These are phyloP conservation scores for Capsicum pubescens DNA, from an alignment of 257 asterid genomes.

Conservation along the genomic window DNA sequence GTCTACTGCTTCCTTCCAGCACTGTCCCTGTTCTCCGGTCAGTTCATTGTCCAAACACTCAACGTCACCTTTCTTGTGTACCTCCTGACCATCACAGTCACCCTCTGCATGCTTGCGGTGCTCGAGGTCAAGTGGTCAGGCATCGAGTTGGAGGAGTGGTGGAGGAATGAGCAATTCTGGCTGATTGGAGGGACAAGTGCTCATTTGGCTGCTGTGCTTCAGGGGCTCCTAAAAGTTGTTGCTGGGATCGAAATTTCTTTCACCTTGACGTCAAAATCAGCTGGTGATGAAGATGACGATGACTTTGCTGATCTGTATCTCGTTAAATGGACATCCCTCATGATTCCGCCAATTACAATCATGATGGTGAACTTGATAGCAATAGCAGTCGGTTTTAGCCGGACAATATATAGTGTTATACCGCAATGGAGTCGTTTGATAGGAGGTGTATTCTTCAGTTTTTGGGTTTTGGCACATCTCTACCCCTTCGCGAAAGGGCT, in stretches of 20 bases:
- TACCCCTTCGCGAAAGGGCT: conserved; percentile 77
- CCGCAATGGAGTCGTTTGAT: conserved; percentile 76
- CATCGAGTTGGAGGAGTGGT: conserved; percentile 72
- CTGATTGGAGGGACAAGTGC: conserved; percentile 78
- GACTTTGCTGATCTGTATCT: conserved; percentile 66
- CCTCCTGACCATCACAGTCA: conserved; percentile 60
- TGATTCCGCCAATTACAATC: conserved; percentile 74
- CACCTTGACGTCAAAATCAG: conserved; percentile 72
- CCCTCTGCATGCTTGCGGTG: conserved; percentile 64
- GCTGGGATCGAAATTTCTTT: conserved; percentile 81
- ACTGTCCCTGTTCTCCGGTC: conserved; percentile 71
- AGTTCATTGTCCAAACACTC: conserved; percentile 69
- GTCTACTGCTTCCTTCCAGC: conserved; percentile 78
- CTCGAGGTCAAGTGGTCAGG: conserved; percentile 83
- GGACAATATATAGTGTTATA: conserved; percentile 67
- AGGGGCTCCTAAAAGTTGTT: conserved; percentile 61
- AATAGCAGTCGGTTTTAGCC: conserved; percentile 69
- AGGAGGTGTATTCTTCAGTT: conserved; percentile 77
- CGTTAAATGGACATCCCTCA: conserved; percentile 71
- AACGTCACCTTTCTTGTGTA: conserved; percentile 65
- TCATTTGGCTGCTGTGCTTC: conserved; percentile 74
- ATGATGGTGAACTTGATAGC: conserved; percentile 74
- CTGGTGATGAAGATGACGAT: conserved; percentile 68
- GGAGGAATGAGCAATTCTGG: conserved; percentile 82
- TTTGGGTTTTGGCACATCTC: conserved; percentile 77